Evolutionary conservation across 108 stramenopile species (phyloP).

Genomic region (Pseudonitzschia delicatissima): DNA sequence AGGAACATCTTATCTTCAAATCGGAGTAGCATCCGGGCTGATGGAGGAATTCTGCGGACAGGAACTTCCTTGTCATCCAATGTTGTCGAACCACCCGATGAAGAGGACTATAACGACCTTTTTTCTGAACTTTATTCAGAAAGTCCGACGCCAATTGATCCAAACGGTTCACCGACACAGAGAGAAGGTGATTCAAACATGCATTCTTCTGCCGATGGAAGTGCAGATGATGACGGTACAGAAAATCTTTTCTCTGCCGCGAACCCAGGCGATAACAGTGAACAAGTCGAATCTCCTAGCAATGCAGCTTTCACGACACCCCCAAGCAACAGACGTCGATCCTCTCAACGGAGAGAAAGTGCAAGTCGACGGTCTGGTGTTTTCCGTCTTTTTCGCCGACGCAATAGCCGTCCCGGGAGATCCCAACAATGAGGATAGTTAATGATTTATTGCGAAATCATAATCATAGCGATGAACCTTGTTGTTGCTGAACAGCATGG

Average conservation of each 20-base stretch:
- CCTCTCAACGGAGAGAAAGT: not conserved
- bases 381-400: conserved; percentile 8
- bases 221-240: too few relatives aligned
- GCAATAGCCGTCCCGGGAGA: not conserved
- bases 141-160: conserved; percentile 65
- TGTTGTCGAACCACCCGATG: conserved; percentile 1
- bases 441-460: too few relatives aligned
- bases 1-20: conserved; percentile 11
- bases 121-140: conserved; percentile 84
- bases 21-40: not conserved
- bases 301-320: not conserved
- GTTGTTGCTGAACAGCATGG: too few relatives aligned
- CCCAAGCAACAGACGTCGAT: not conserved
- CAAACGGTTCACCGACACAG: conserved; percentile 27
- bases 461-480: too few relatives aligned
- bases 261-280: not conserved
- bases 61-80: not conserved
- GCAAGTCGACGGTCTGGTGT: not conserved
- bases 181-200: not conserved
- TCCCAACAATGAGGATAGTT: too few relatives aligned
- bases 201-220: too few relatives aligned
- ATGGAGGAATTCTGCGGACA: not conserved
- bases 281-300: not conserved
- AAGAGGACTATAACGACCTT: conserved; percentile 51
- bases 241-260: too few relatives aligned